Conservation (phyloP, 495 filamentous ascomycete species). For the Copromyces sp. region DNA sequence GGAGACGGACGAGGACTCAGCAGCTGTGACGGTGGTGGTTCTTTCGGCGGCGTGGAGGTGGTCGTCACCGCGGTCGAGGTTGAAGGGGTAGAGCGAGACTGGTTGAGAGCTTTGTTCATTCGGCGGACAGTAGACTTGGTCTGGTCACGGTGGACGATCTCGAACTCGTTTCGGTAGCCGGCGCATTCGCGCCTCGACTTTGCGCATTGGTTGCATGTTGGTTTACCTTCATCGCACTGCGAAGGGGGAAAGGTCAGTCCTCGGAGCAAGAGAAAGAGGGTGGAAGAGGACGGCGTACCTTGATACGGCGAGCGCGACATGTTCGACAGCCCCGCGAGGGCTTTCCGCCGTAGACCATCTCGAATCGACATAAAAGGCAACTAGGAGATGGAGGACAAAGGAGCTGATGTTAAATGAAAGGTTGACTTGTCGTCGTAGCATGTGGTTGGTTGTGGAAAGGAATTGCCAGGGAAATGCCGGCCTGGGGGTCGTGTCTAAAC, state of each 20-base stretch:
- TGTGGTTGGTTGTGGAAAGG: background rate
- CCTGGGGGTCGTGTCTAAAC: background rate
- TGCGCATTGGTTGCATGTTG: slow-evolving; percentile 55
- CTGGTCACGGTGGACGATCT: slow-evolving; percentile 58
- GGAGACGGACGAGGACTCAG: slow-evolving; percentile 1
- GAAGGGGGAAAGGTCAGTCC: background rate
- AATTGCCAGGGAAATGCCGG: background rate
- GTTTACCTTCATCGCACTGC: slow-evolving; percentile 58
- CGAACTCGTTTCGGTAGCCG: slow-evolving; percentile 56
- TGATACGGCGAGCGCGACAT: slow-evolving; percentile 58
- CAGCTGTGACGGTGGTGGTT: background rate
- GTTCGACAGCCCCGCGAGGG: slow-evolving; percentile 63
- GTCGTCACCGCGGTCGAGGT: slow-evolving; percentile 2
- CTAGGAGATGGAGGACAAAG: background rate
- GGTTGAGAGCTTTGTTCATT: slow-evolving; percentile 20
- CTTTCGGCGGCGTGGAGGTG: background rate
- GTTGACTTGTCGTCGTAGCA: background rate
- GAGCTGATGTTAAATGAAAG: background rate
- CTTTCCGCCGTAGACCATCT: slow-evolving; percentile 66
- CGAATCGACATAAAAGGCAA: slow-evolving; percentile 1
- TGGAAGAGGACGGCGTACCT: slow-evolving; percentile 36
- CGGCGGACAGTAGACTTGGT: slow-evolving; percentile 47
- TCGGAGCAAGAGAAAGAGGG: background rate
- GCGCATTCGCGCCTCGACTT: slow-evolving; percentile 57
- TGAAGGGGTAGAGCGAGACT: background rate